These are phyloP conservation scores for Mariannaea elegans DNA, from an alignment of 2,329 filamentous ascomycete genomes.

Conservation along the genomic window DNA sequence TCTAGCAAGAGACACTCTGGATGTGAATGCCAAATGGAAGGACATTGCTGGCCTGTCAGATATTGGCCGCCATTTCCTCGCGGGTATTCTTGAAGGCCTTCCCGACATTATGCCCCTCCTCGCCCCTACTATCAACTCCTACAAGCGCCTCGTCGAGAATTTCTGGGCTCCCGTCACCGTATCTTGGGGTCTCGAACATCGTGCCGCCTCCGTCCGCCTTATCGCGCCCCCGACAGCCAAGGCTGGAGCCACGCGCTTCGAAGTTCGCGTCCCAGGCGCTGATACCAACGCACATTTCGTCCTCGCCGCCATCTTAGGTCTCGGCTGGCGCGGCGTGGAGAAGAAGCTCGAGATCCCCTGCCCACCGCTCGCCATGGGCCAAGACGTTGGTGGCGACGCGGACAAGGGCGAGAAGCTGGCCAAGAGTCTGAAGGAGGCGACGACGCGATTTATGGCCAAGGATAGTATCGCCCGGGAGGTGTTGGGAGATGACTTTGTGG, in stretches of 20 bases:
- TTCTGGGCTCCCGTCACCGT: constrained; percentile 99
- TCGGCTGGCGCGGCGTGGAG: constrained; percentile 91
- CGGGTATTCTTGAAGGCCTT: constrained; percentile 86
- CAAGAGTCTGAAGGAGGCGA: constrained; percentile 87
- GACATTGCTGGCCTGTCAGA: constrained; percentile 87
- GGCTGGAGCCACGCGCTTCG: constrained; percentile 87
- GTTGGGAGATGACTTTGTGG: constrained; percentile 94
- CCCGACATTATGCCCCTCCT: constrained; percentile 96
- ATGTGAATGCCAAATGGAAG: constrained; percentile 74
- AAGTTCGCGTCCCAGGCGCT: constrained; percentile 92
- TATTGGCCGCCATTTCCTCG: constrained; percentile 90
- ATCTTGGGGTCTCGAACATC: constrained; percentile 95
- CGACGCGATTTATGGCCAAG: constrained; percentile 76
- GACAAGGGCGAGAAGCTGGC: constrained; percentile 83
- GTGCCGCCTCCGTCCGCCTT: constrained; percentile 87
- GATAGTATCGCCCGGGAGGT: constrained; percentile 92
- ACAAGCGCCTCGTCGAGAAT: constrained; percentile 97
- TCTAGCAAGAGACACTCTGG: constrained; percentile 76
- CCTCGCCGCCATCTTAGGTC: constrained; percentile 83
- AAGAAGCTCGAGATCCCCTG: constrained; percentile 87
- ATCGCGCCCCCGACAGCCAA: constrained; percentile 90
- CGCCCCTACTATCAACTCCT: constrained; percentile 95
- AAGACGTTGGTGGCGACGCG: constrained; percentile 76
- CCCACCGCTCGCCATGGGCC: constrained; percentile 84
- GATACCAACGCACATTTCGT: constrained; percentile 92